These are phyloP conservation scores for Scedosporium boydii DNA, from an alignment of 2,329 filamentous ascomycete genomes.

Conservation along the genomic window DNA sequence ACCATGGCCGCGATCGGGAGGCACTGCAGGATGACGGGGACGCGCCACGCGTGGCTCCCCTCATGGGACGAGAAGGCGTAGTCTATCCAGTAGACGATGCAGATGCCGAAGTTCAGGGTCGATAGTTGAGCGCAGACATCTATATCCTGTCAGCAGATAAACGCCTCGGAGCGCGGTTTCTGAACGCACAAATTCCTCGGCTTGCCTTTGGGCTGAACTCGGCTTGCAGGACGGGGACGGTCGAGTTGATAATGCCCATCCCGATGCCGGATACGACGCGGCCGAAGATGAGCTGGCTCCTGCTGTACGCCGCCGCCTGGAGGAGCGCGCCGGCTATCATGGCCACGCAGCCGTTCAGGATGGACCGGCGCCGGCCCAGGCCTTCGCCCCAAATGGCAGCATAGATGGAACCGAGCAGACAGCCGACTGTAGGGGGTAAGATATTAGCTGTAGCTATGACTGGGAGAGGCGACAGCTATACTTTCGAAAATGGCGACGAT, in stretches of 20 bases:
- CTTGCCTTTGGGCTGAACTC: conserved; percentile 31
- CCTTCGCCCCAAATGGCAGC: conserved; percentile 30
- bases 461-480: not conserved
- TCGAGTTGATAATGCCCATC: conserved; percentile 34
- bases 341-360: conserved; percentile 30
- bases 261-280: conserved; percentile 37
- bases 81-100: conserved; percentile 35
- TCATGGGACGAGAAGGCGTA: conserved; percentile 26
- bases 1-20: conserved; percentile 29
- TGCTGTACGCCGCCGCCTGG: conserved; percentile 31
- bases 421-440: conserved; percentile 20
- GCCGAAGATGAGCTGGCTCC: conserved; percentile 33
- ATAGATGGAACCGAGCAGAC: conserved; percentile 28
- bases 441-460: not conserved
- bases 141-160: conserved; percentile 8
- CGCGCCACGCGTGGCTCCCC: conserved; percentile 26
- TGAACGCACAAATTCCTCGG: conserved; percentile 20
- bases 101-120: conserved; percentile 35
- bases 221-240: conserved; percentile 32
- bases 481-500: conserved; percentile 37
- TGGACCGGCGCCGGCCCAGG: conserved; percentile 32
- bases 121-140: conserved; percentile 36
- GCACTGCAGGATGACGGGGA: conserved; percentile 31
- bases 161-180: not conserved
- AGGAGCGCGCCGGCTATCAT: conserved; percentile 36